Base-by-base conservation (phyloP, 257 asterid species). In the Penstemon eatonii region DNA sequence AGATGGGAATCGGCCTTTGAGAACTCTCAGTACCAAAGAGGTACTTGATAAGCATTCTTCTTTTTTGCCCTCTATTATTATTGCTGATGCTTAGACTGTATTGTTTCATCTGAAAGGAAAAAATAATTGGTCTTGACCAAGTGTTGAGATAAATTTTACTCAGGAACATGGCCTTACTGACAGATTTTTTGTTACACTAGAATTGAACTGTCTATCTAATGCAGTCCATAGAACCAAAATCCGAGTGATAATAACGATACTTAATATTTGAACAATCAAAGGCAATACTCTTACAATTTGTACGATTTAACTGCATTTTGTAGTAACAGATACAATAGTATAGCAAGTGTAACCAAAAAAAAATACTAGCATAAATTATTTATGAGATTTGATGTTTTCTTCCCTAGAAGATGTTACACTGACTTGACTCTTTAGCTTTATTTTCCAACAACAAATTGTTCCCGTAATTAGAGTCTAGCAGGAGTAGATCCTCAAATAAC, bases 21-120 rank as follows among this genome's bases (percentile, higher is more conserved):
- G 99, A 78, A 86, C 95, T 70, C 95, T 94, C 67, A 87, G 99
- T 77, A 89, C 96, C 69, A 91, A 91, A 79, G 99, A 94, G 97
- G 97, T 94, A 74, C 54, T 49, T 52, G 55, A 57, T 46, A 8
- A 36, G 51, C 49, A 18, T 53, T 55, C 41, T 60, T 15, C 13
- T 68, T n/a, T 58, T 25, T 25, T 25, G 33, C 44, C 36, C 41
- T 63, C 19, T 18, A 55, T 11, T 8, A 44, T 70, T 60, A 39
- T 59, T 66, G 45, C 60, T 68, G 66, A 15, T 60, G 60, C 65
- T 62, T 19, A 56, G 41, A 56, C 33, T 55, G 58, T 49, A 61
- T 43, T 37, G 51, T 46, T 37, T 66, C 66, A 78, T 59, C 50
- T 47, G 43, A 57, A 60, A 59, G 33, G 33, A 25, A 12, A 33